Evolutionary conservation across 805 yeast species (phyloP), one percentile per base, ranked within the genome.

Genomic region (Saturnispora dispora): DNA sequence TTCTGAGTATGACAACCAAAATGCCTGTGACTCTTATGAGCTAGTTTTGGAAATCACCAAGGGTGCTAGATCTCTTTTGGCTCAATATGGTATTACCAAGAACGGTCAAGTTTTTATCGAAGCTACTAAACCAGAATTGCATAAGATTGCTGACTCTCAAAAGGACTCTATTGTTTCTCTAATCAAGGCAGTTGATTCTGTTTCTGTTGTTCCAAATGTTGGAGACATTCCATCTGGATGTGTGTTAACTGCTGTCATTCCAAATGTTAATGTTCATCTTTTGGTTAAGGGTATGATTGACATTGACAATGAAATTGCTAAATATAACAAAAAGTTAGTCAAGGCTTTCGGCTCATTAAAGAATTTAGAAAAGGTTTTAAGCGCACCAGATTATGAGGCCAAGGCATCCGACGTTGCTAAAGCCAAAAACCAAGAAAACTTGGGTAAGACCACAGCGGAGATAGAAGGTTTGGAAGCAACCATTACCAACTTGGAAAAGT

Each of bases 211-310:
- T 33, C 71, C 73, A 42, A 57, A 69, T 13, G 69, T 69, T 15
- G 67, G 70, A 23, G 77, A 79, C 23, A 79, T 89, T 55, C 97
- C 97, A 59, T 79, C 81, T 54, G 99, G 99, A 45, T 87, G 96
- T 68, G 96, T 91, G 42, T 77, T 89, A 58, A 82, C 81, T 59
- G 79, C 95, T 52, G 88, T 91, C 53, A 79, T 81, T 53, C 84
- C 95, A 46, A 85, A 79, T 51, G 82, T 88, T 66, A 83, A 81
- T 54, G 98, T 90, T 20, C 96, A 88, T 62, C 79, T 91, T 30
- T 76, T 93, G 66, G 96, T 91, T 52, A 90, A 88, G 76, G 99
- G 98, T 50, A 90, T 85, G 65, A 82, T 93, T 59, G 97, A 91
- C 68, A 78, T 90, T 59, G 97, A 89, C 62, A 85, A 85, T 51